These are phyloP conservation scores for Stemphylium beticola DNA, from an alignment of 2,329 filamentous ascomycete genomes.

Conservation along the genomic window DNA sequence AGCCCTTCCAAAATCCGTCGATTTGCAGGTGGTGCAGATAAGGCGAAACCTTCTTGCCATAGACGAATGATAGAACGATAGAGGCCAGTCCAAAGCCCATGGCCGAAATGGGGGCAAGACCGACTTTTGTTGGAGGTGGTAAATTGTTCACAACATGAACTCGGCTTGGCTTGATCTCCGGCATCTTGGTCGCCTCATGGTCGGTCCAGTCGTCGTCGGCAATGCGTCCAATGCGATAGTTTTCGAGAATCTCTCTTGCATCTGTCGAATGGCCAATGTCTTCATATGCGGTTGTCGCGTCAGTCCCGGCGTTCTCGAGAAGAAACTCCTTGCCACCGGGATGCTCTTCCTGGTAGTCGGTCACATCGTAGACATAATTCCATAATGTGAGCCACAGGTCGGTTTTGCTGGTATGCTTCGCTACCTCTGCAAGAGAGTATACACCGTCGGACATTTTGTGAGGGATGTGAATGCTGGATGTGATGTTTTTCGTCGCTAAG, in stretches of 20 bases:
- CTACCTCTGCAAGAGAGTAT: conserved; percentile 45
- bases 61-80: conserved; percentile 4
- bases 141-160: conserved; percentile 16
- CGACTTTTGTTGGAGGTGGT: conserved; percentile 16
- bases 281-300: conserved; percentile 53
- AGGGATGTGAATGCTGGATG: background rate
- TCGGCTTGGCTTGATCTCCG: conserved; percentile 33
- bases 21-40: conserved; percentile 13
- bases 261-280: conserved; percentile 57
- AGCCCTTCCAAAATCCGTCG: conserved; percentile 21
- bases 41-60: conserved; percentile 14
- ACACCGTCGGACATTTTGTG: conserved; percentile 16
- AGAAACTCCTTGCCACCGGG: conserved; percentile 55
- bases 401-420: conserved; percentile 56
- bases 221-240: conserved; percentile 41
- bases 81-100: conserved; percentile 12
- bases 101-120: conserved; percentile 7
- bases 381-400: conserved; percentile 61
- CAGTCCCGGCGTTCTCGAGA: conserved; percentile 51
- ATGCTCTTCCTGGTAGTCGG: conserved; percentile 65
- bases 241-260: conserved; percentile 51
- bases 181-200: conserved; percentile 44
- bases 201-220: conserved; percentile 23
- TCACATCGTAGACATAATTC: conserved; percentile 62
- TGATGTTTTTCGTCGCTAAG: background rate